These are phyloP conservation scores for Tilletia horrida DNA, from an alignment of 1,284 basidiomycete species.

Conservation along the genomic window DNA sequence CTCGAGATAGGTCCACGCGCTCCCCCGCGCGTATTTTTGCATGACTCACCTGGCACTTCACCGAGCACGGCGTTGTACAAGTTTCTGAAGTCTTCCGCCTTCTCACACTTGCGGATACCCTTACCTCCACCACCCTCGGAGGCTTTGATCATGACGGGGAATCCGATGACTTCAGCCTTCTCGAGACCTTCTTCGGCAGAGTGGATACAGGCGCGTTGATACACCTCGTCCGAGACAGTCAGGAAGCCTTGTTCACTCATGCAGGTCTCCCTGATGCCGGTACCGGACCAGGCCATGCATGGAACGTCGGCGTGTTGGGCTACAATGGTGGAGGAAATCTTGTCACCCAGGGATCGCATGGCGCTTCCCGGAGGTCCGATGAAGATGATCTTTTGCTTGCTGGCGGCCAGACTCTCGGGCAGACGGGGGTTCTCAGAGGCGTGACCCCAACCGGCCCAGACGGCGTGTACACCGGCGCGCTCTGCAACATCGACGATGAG, in stretches of 20 bases:
- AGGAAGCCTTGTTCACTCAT: constrained; percentile 87
- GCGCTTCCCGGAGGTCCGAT: constrained; percentile 98
- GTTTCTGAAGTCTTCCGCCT: constrained; percentile 82
- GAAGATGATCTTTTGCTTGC: constrained; percentile 94
- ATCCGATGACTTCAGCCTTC: constrained; percentile 82
- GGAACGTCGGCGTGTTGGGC: constrained; percentile 97
- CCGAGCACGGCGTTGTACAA: constrained; percentile 86
- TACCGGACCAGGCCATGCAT: constrained; percentile 98
- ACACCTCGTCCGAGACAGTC: constrained; percentile 86
- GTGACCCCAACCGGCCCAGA: constrained; percentile 99
- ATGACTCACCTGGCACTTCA: constrained; percentile 64
- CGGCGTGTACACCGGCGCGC: constrained; percentile 93
- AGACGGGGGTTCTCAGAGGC: constrained; percentile 98
- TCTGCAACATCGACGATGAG: constrained; percentile 98
- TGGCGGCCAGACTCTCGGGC: constrained; percentile 88
- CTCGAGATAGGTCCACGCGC: no score
- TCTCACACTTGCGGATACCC: constrained; percentile 61
- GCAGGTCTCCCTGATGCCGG: constrained; percentile 83
- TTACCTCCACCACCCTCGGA: constrained; percentile 99
- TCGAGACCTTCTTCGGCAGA: constrained; percentile 80
- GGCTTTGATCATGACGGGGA: constrained; percentile 99
- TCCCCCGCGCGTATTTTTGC: constrained; percentile 32
- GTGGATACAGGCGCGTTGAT: constrained; percentile 83
- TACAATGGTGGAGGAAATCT: constrained; percentile 98
- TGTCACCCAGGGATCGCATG: constrained; percentile 98